A percentile compares a stretch with the other conserved stretches of the same genome.
Evolutionary conservation across 106 monocot species (phyloP).

Genomic region (Platanthera zijinensis): DNA sequence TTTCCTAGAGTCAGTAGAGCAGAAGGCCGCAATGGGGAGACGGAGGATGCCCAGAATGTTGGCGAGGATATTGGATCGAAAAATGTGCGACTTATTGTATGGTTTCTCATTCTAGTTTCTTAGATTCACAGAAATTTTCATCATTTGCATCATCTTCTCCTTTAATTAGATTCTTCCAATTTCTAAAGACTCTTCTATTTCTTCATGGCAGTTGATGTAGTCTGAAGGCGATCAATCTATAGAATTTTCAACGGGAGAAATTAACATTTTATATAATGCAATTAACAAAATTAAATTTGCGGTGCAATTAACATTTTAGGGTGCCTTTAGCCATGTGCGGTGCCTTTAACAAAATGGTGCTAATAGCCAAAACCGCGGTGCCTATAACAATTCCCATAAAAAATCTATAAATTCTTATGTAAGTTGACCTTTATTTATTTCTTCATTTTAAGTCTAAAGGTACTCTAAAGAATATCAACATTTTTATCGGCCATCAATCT

Average conservation of each 20-base stretch:
- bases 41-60: neutral
- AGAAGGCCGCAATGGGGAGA: neutral
- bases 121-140: no score
- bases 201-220: conserved; percentile 38
- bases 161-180: neutral
- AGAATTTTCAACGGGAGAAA: conserved; percentile 10
- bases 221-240: conserved; percentile 19
- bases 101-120: neutral
- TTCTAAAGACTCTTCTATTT: neutral
- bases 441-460: no score
- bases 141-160: neutral
- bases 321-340: no score
- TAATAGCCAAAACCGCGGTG: no score
- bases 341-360: no score
- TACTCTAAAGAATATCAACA: no score
- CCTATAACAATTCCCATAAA: no score
- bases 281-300: no score
- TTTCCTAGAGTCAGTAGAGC: neutral
- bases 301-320: no score
- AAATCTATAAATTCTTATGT: no score
- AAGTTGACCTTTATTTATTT: no score
- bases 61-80: neutral
- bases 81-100: conserved; percentile 29
- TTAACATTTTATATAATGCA: neutral
- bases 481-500: no score